Evolutionary conservation across 2,329 filamentous ascomycete genomes (phyloP), one percentile per base, ranked within the genome.

Genomic region (Ophiosphaerella herpotricha): DNA sequence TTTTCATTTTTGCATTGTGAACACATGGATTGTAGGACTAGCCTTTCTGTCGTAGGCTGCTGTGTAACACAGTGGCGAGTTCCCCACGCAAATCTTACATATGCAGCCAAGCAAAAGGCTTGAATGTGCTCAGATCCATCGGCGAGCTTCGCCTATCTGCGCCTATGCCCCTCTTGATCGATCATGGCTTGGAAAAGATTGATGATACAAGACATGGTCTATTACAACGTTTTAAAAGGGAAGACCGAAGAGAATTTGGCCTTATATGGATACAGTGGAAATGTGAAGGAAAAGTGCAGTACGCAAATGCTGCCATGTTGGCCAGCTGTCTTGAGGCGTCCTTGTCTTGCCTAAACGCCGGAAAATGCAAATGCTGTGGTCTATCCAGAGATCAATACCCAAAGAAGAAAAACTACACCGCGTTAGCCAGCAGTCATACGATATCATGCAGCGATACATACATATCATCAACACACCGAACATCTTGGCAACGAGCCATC

Each of bases 391-490:
- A 89, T 84, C 60, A 89, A 78, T 42, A 89, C 86, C 86, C 86
- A 89, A 52, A 89, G 78, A 43, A 81, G 80, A 64, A 69, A 72
- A 46, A 75, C 72, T 68, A 42, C 11, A 5, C n/a, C 23, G 13
- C 16, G 50, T 68, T 55, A 71, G 62, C 42, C 13, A 32, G 31
- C 11, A 18, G 16, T 48, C 52, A 32, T 61, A 55, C 33, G 39
- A 41, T 23, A 23, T 14, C 16, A 23, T 31, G 44, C 13, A 40
- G 21, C 38, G 16, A 43, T 34, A 73, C 73, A 57, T 55, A 83
- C 93, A 96, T 72, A 96, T 92, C 92, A 97, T 97, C 63, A 97
- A 76, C 42, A 97, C 90, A 53, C 93, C 86, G 74, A 89, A 89
- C 86, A 89, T 89, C 78, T 80, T 82, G 26, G 91, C 91, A 63